phyloP scores from a whole-genome alignment of 768 basidiomycete species.

The Rhodotorula kratochvilovae region DNA sequence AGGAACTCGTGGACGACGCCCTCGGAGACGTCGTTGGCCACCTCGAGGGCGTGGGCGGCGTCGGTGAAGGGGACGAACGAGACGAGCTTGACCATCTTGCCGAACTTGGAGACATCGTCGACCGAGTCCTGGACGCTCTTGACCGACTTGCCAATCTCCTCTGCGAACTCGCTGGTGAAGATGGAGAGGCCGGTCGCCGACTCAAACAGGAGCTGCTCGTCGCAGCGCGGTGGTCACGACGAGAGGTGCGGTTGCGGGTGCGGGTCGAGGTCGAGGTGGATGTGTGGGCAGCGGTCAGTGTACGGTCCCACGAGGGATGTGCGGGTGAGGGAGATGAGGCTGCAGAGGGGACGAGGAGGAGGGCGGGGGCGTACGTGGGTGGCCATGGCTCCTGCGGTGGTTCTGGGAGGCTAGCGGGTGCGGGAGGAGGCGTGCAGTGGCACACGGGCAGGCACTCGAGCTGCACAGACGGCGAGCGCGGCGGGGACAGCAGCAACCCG shows the following conservation, averaged over 20 bases:
- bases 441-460: no score
- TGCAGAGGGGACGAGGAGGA: not conserved
- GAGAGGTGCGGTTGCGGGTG: no score
- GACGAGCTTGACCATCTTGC: conserved; percentile 82
- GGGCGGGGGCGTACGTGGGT: conserved; percentile 22
- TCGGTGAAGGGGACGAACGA: conserved; percentile 88
- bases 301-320: not conserved
- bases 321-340: not conserved
- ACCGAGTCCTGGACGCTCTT: conserved; percentile 78
- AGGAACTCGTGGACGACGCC: conserved; percentile 82
- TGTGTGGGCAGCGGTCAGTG: not conserved
- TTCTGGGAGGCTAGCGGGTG: not conserved
- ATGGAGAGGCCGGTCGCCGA: conserved; percentile 89
- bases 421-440: not conserved
- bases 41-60: conserved; percentile 60
- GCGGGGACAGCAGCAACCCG: no score
- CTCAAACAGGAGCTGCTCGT: conserved; percentile 76
- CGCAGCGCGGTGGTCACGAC: no score
- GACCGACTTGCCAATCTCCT: conserved; percentile 78
- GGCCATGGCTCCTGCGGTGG: conserved; percentile 9
- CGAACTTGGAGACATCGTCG: conserved; percentile 77
- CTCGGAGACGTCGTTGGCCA: conserved; percentile 92
- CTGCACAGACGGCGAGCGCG: not conserved
- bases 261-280: not conserved
- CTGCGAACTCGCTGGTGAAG: conserved; percentile 77